A percentile compares a stretch with the other conserved stretches of the same genome.
Evolutionary conservation across 2,329 filamentous ascomycete genomes (phyloP).

Genomic region (Colletotrichum sp.): DNA sequence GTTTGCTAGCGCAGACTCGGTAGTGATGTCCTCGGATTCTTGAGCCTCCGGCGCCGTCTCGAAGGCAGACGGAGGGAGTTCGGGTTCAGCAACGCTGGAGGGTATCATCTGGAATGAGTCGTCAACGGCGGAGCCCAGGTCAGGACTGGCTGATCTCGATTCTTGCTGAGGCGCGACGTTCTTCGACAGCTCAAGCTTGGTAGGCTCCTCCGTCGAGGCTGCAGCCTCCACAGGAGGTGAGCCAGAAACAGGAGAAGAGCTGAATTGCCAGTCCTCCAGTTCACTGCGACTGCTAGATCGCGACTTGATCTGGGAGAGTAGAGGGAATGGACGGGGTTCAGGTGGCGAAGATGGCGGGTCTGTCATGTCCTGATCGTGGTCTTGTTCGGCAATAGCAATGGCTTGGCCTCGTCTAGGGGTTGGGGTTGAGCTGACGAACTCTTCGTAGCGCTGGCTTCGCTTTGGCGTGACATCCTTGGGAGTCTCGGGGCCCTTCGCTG

Average conservation of each 20-base stretch:
- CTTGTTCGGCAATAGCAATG: constrained; percentile 47
- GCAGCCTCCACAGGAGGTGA: constrained; percentile 45
- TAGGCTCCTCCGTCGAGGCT: constrained; percentile 16
- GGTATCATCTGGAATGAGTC: constrained; percentile 26
- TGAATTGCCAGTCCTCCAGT: constrained; percentile 56
- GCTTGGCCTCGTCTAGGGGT: constrained; percentile 63
- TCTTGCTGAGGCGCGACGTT: constrained; percentile 13
- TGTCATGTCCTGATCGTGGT: constrained; percentile 47
- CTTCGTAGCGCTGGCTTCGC: constrained; percentile 46
- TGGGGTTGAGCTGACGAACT: constrained; percentile 64
- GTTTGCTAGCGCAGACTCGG: neutral
- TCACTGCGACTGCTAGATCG: constrained; percentile 46
- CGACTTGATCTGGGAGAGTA: constrained; percentile 57
- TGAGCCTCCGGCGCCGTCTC: neutral
- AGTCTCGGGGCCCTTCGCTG: constrained; percentile 19
- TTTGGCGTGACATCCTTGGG: constrained; percentile 51
- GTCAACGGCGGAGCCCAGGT: neutral
- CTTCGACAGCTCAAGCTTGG: constrained; percentile 13
- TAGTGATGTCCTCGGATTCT: neutral
- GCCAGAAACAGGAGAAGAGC: constrained; percentile 59
- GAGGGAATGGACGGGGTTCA: constrained; percentile 56
- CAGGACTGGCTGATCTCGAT: constrained; percentile 2
- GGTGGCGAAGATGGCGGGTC: constrained; percentile 66
- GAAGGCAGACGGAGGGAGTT: constrained; percentile 8
- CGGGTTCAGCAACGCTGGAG: constrained; percentile 27